Conservation (phyloP, 1,139 yeast species). For the Sugiyamaella novakii region DNA sequence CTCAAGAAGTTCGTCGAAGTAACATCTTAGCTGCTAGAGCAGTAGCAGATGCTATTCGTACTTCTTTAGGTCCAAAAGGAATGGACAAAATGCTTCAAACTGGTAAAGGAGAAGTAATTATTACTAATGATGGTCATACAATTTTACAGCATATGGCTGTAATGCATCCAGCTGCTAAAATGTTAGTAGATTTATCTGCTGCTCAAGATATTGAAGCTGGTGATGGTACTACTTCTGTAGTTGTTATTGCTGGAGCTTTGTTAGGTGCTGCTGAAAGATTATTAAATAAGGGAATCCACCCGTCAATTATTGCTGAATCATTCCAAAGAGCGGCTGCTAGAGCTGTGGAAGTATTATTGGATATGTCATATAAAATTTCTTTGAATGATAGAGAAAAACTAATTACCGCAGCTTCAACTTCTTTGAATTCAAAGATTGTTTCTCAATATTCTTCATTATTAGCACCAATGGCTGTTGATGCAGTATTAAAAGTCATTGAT, state of each 20-base stretch:
- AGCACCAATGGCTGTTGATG: slow-evolving; percentile 94
- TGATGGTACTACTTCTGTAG: slow-evolving; percentile 98
- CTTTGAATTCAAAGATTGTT: slow-evolving; percentile 91
- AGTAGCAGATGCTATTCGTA: slow-evolving; percentile 96
- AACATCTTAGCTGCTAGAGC: slow-evolving; percentile 96
- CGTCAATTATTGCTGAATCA: slow-evolving; percentile 90
- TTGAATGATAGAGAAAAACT: slow-evolving; percentile 78
- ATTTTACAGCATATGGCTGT: slow-evolving; percentile 97
- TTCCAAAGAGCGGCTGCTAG: slow-evolving; percentile 91
- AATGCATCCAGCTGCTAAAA: slow-evolving; percentile 92
- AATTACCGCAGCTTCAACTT: slow-evolving; percentile 90
- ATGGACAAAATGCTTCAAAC: slow-evolving; percentile 98
- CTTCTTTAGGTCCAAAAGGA: slow-evolving; percentile 97
- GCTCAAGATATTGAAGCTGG: slow-evolving; percentile 99
- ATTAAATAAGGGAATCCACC: slow-evolving; percentile 89
- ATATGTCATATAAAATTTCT: slow-evolving; percentile 78
- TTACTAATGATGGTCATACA: slow-evolving; percentile 97
- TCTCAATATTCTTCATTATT: slow-evolving; percentile 82
- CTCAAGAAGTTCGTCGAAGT: slow-evolving; percentile 92
- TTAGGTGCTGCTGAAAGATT: slow-evolving; percentile 93
- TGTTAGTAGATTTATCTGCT: slow-evolving; percentile 95
- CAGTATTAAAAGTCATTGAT: slow-evolving; percentile 77
- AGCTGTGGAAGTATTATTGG: slow-evolving; percentile 80
- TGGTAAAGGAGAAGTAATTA: slow-evolving; percentile 86
- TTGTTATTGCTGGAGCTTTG: slow-evolving; percentile 90